Evolutionary conservation across 2,329 filamentous ascomycete species (phyloP), one percentile per base, ranked within the genome.

Genomic region (Colletotrichum sp.): DNA sequence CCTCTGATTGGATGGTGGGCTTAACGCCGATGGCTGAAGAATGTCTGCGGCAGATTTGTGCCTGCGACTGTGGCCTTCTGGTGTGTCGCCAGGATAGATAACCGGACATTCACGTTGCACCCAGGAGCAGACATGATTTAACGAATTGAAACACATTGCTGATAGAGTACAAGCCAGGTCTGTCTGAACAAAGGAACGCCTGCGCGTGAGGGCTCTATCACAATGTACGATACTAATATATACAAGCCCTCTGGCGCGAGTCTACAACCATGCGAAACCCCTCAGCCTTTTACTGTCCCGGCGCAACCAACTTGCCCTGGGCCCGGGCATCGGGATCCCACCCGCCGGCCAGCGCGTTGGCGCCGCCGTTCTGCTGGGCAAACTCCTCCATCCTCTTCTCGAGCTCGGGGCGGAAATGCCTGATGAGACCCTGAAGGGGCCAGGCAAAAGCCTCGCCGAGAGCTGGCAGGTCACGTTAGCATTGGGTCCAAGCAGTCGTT

Each of bases 371-470:
- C 88, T 94, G 90, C 83, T 92, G 85, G 24, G 94, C 91, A 83
- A 94, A 97, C 80, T 95, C 92, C 84, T 93, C 91, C 90, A 99
- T 97, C 80, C 96, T 92, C 68, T 93, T 94, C 91, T 98, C 96
- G 67, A 99, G 90, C 88, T 99, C 96, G 60, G 96, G 97, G 81
- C 97, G 92, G 91, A 99, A 99, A 88, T 99, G 97, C 82, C 97
- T 94, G 87, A 99, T 99, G 76, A 99, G 91, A 85, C 97, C 97
- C 88, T 99, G 97, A 79, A 99, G 94, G 78, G 97, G 97, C 97
- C 97, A 99, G 78, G 97, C 96, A 81, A 99, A 99, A 77, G 97
- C 97, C 89, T 99, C 97, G 75, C 97, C 97, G 78, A 99, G 89
- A 86, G 96, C 93, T 94, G 77, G 77, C 68, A 36, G 65, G 43